A percentile compares a stretch with the other conserved stretches of the same genome.
Evolutionary conservation across 805 yeast species (phyloP).

Genomic region (Trichomonascus vanleenenianus): DNA sequence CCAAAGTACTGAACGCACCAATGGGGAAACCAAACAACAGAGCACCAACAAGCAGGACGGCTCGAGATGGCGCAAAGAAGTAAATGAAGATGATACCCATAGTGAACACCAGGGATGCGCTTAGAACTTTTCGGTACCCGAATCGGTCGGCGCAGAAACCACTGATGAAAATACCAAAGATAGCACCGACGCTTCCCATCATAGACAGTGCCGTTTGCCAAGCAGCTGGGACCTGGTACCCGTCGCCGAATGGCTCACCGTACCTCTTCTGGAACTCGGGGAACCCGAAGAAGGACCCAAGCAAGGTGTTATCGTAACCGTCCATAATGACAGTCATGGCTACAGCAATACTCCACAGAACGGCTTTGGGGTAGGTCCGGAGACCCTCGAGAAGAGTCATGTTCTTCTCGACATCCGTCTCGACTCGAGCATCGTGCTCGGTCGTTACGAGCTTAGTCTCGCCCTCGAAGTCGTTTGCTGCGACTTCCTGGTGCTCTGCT

Average conservation of each 20-base stretch:
- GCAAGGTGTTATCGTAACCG: conserved; percentile 41
- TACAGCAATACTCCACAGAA: conserved; percentile 39
- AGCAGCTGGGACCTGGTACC: conserved; percentile 13
- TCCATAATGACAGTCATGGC: conserved; percentile 41
- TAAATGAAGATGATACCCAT: conserved; percentile 37
- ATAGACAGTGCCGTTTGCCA: conserved; percentile 21
- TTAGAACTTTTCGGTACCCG: conserved; percentile 39
- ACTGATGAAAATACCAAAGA: conserved; percentile 38
- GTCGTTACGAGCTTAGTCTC: not conserved
- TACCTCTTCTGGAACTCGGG: conserved; percentile 37
- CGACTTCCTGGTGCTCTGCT: not conserved
- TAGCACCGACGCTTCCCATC: conserved; percentile 30
- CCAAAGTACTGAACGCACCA: conserved; percentile 45
- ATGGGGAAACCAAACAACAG: conserved; percentile 36
- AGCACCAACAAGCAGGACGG: conserved; percentile 32
- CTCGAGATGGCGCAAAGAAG: conserved; percentile 35
- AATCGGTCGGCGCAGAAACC: conserved; percentile 38
- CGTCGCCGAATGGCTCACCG: conserved; percentile 7
- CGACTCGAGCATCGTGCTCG: not conserved
- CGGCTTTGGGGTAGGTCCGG: conserved; percentile 35
- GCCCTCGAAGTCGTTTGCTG: not conserved
- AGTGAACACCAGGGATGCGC: conserved; percentile 29
- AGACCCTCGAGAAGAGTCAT: not conserved
- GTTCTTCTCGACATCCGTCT: not conserved
- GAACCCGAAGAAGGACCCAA: conserved; percentile 37